Conservation (phyloP, 257 asterid species). For the Euphrasia confusa region DNA sequence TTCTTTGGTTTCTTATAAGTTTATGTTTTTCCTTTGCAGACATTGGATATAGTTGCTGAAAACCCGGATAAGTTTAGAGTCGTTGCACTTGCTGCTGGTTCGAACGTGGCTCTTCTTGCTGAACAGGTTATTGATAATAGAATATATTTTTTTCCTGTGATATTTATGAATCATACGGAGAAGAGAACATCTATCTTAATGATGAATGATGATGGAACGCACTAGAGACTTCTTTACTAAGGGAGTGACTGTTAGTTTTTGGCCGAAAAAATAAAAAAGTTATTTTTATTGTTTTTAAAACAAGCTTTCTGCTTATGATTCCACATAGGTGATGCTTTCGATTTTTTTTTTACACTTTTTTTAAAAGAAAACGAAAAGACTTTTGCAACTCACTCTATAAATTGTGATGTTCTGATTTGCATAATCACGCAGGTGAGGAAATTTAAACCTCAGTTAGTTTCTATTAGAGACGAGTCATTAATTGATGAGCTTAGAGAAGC, state of each 20-base stretch:
- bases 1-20: slow-evolving; percentile 19
- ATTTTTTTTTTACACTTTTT: neutral
- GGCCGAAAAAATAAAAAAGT: neutral
- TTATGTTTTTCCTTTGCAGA: slow-evolving; percentile 45
- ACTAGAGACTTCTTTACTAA: neutral
- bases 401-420: neutral
- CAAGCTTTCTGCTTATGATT: neutral
- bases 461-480: slow-evolving; percentile 69
- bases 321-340: neutral
- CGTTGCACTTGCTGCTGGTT: slow-evolving; percentile 99
- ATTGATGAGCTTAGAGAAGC: slow-evolving; percentile 83
- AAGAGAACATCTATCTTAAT: neutral
- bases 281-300: neutral
- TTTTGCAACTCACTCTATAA: neutral
- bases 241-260: neutral
- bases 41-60: slow-evolving; percentile 91
- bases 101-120: slow-evolving; percentile 94
- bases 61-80: slow-evolving; percentile 84
- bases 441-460: slow-evolving; percentile 83
- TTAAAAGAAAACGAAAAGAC: neutral
- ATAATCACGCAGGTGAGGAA: slow-evolving; percentile 56
- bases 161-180: slow-evolving; percentile 2
- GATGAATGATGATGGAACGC: too few relatives aligned
- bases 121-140: slow-evolving; percentile 60
- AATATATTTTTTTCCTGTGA: neutral